phyloP scores from a whole-genome alignment of 2,329 filamentous ascomycete species.

The Colletotrichum sp. region DNA sequence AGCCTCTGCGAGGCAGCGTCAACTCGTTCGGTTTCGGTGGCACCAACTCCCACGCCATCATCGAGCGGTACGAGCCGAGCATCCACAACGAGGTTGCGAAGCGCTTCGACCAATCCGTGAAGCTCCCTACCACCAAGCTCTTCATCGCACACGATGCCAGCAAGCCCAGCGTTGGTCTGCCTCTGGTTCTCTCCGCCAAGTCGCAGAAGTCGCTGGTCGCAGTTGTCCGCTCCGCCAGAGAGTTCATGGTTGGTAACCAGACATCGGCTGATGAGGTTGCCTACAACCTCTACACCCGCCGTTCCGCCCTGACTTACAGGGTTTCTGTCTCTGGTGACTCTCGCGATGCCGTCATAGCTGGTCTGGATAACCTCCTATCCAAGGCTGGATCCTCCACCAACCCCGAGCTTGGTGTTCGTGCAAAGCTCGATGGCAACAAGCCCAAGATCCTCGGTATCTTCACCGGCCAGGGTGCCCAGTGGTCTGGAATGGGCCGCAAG shows the following conservation, averaged over 20 bases:
- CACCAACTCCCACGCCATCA: constrained; percentile 25
- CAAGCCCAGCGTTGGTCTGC: neutral
- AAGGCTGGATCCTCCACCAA: constrained; percentile 5
- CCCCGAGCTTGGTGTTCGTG: constrained; percentile 13
- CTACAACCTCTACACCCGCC: constrained; percentile 6
- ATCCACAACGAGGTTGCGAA: constrained; percentile 13
- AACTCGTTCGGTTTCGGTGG: constrained; percentile 28
- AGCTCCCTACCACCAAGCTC: neutral
- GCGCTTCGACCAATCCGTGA: neutral
- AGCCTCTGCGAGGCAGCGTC: constrained; percentile 26
- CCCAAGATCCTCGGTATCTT: constrained; percentile 31
- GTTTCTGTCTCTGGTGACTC: neutral
- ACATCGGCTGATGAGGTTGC: constrained; percentile 5
- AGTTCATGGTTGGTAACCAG: neutral
- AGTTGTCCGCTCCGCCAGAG: neutral
- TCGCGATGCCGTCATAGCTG: neutral
- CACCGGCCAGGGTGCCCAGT: constrained; percentile 39
- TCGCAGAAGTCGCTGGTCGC: constrained; percentile 18
- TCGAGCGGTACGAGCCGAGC: constrained; percentile 21
- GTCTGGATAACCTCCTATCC: constrained; percentile 1
- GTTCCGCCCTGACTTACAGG: constrained; percentile 15
- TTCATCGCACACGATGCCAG: neutral
- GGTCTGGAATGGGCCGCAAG: constrained; percentile 34
- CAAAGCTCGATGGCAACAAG: constrained; percentile 12
- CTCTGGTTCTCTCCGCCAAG: constrained; percentile 16